Evolutionary conservation across 306 rosid species (phyloP), one percentile per base, ranked within the genome.

Genomic region (Macrotyloma uniflorum): DNA sequence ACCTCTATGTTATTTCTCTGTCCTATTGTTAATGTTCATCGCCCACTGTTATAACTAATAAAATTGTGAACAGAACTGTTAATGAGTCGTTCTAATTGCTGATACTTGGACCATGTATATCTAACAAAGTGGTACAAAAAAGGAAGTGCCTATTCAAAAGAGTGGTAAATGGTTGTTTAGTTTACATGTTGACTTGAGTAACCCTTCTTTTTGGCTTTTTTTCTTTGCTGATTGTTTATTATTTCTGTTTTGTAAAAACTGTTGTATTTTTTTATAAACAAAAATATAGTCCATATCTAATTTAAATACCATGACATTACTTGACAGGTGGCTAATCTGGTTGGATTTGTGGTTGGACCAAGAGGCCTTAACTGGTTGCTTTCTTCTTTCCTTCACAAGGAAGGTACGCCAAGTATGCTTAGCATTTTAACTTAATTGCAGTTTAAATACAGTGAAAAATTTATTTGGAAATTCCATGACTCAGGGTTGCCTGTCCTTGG

Each of bases 261-360:
- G 43, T 54, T 51, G 32, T 47, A 73, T 63, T 18, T 47, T 70
- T 42, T 49, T 14, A 58, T 33, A 70, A 70, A 47, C 14, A 58
- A 45, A 65, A 72, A 26, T 45, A 46, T 50, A 23, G 59, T 47
- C 57, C 47, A 24, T 49, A 51, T 68, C 38, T 26, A 54, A 69
- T 59, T 65, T 32, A 66, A 70, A 46, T 63, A 35, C 45, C 53
- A 8, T 30, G 40, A 66, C 49, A 63, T 70, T 61, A 58, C 22
- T 88, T 73, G 77, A 81, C 74, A 95, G 98, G 93, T 92, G 70
- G 98, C 96, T 51, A 95, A 95, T 84, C 90, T 95, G 70, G 93
- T 92, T 83, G 98, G 98, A 55, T 95, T 89, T 84, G 98, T 95
- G 68, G 84, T 92, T 77, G 97, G 98, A 74, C 96, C 96, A 40